phyloP scores from a whole-genome alignment of 192 early-diverging fungal genomes.

The Coemansia sp. region DNA sequence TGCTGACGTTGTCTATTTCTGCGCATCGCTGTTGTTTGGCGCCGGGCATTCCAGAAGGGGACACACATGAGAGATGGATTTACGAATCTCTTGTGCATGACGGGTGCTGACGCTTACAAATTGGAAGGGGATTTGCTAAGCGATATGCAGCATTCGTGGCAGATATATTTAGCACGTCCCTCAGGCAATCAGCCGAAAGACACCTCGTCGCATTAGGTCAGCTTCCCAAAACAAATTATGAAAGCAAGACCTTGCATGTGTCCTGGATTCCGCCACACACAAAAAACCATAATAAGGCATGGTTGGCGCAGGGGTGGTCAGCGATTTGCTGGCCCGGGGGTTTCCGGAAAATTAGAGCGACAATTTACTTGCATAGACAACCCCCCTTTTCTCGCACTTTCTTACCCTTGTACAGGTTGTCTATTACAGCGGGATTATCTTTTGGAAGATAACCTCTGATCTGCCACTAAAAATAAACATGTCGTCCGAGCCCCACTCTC shows the following conservation, averaged over 20 bases:
- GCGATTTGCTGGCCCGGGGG: neutral
- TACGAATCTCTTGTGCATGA: neutral
- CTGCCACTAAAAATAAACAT: neutral
- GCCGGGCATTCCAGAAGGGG: neutral
- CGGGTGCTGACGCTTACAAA: neutral
- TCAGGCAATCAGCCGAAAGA: neutral
- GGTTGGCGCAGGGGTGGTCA: neutral
- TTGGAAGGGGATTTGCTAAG: conserved; percentile 4
- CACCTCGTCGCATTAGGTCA: neutral
- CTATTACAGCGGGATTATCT: neutral
- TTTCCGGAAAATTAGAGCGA: neutral
- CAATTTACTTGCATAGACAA: conserved; percentile 6
- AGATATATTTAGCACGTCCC: conserved; percentile 1
- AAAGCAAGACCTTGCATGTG: neutral
- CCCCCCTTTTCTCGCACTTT: neutral
- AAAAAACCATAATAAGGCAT: neutral
- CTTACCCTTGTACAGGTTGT: neutral
- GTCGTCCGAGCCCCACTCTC: neutral
- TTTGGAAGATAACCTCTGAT: neutral
- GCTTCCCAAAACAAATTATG: neutral
- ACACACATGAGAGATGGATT: neutral
- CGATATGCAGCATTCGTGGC: neutral
- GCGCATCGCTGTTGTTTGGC: neutral
- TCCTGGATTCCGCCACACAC: neutral
- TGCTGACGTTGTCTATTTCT: neutral